Conservation (phyloP, 495 filamentous ascomycete species). For the Penicillium angulare region DNA sequence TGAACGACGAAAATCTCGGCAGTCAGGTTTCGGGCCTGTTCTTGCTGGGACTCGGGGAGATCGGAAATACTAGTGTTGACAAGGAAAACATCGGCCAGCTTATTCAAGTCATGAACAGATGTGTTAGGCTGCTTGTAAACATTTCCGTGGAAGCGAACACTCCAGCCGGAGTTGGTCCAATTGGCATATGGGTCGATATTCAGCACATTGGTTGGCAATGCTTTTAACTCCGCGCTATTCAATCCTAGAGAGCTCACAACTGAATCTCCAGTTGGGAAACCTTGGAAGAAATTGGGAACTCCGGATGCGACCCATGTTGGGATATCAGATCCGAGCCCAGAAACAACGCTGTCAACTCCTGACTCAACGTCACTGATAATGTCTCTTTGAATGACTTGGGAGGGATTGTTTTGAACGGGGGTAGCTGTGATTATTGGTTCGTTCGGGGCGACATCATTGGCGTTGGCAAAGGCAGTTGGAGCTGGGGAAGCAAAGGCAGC, state of each 20-base stretch:
- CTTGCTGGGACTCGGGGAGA: conserved; percentile 56
- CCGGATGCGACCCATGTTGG: conserved; percentile 62
- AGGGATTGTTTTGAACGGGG: conserved; percentile 17
- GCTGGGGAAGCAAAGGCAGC: conserved; percentile 14
- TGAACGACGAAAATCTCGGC: conserved; percentile 69
- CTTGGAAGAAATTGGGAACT: conserved; percentile 65
- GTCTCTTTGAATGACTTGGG: conserved; percentile 25
- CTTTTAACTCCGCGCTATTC: conserved; percentile 50
- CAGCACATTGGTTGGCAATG: conserved; percentile 66
- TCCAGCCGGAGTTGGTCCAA: conserved; percentile 75
- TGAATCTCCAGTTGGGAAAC: conserved; percentile 58
- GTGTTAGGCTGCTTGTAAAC: conserved; percentile 75
- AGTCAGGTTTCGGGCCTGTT: conserved; percentile 70
- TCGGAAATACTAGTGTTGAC: conserved; percentile 58
- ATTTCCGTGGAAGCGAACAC: conserved; percentile 72
- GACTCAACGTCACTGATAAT: conserved; percentile 47
- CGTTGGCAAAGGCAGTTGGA: conserved; percentile 15
- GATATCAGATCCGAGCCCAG: conserved; percentile 46
- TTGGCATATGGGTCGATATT: conserved; percentile 79
- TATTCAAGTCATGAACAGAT: conserved; percentile 56
- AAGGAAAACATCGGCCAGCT: conserved; percentile 69
- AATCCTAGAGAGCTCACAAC: conserved; percentile 61
- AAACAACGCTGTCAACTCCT: conserved; percentile 39
- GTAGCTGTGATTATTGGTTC: conserved; percentile 21
- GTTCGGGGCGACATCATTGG: conserved; percentile 5